phyloP scores from a whole-genome alignment of 345 rosid species.

The Durio zibethinus region DNA sequence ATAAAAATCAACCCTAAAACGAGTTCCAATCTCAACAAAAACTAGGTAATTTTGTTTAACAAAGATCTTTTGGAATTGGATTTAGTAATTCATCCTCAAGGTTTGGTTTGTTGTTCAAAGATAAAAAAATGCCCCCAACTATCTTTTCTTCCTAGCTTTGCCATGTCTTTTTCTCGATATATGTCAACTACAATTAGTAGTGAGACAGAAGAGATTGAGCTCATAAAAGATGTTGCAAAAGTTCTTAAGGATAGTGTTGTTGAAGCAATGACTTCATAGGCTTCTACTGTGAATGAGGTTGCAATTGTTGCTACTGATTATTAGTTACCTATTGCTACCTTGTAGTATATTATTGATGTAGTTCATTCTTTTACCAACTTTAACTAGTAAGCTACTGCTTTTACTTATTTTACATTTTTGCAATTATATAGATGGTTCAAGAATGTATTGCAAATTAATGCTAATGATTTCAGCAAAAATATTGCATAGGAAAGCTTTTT shows the following conservation, averaged over 20 bases:
- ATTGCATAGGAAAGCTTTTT: background rate
- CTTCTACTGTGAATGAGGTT: constrained; percentile 61
- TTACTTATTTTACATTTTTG: background rate
- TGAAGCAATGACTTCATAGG: constrained; percentile 48
- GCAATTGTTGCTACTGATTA: constrained; percentile 71
- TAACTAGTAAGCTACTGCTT: constrained; percentile 42
- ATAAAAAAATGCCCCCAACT: constrained; percentile 28
- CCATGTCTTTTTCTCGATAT: constrained; percentile 42
- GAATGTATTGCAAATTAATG: background rate
- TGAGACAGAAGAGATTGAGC: constrained; percentile 43
- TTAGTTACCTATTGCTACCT: constrained; percentile 53
- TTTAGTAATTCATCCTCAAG: constrained; percentile 22
- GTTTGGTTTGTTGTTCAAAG: constrained; percentile 17
- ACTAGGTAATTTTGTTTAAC: constrained; percentile 32
- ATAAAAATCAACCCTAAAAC: constrained; percentile 15
- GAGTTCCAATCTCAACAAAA: constrained; percentile 33
- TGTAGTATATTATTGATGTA: constrained; percentile 65
- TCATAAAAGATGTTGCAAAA: constrained; percentile 45
- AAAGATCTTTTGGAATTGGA: constrained; percentile 28
- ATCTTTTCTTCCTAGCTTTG: constrained; percentile 30
- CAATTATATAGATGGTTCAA: too few species aligned
- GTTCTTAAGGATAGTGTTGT: constrained; percentile 46
- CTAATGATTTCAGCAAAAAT: background rate
- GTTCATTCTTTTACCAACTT: constrained; percentile 65
- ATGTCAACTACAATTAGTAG: constrained; percentile 56